Conservation (phyloP, 2,329 filamentous ascomycete genomes). For the Botrytis cinerea region DNA sequence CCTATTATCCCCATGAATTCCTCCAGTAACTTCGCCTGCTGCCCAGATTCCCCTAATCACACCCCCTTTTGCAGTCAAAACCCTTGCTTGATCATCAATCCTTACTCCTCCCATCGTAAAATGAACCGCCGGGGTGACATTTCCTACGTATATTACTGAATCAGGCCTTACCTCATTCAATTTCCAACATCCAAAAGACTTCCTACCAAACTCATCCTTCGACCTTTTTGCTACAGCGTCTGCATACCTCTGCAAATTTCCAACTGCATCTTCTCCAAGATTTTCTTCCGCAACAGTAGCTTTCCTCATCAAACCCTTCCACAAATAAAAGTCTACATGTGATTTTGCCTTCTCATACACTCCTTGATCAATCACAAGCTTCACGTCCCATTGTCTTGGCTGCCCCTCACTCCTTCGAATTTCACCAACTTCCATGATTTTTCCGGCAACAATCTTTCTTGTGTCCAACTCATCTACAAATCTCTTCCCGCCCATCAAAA, state of each 20-base stretch:
- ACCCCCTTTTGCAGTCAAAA: conserved; percentile 47
- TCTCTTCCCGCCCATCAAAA: conserved; percentile 52
- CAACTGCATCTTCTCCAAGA: conserved; percentile 40
- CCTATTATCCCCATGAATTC: conserved; percentile 63
- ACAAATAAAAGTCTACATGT: conserved; percentile 64
- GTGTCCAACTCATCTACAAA: conserved; percentile 67
- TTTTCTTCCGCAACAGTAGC: conserved; percentile 54
- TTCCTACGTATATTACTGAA: conserved; percentile 57
- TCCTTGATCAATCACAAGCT: conserved; percentile 60
- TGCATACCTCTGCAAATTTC: conserved; percentile 53
- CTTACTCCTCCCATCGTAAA: conserved; percentile 68
- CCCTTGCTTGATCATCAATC: conserved; percentile 55
- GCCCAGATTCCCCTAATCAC: conserved; percentile 60
- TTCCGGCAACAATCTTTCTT: conserved; percentile 56
- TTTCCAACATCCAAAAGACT: conserved; percentile 57
- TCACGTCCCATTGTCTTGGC: conserved; percentile 58
- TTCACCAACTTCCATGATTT: conserved; percentile 48
- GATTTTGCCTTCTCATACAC: conserved; percentile 53
- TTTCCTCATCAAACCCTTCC: conserved; percentile 61
- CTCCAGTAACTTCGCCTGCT: conserved; percentile 65
- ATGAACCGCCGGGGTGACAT: conserved; percentile 63
- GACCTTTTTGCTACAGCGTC: conserved; percentile 45
- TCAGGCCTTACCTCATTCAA: conserved; percentile 53
- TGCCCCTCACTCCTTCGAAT: conserved; percentile 27
- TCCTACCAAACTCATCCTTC: conserved; percentile 51